A percentile compares a stretch with the other conserved stretches of the same genome.
These are phyloP conservation scores for Dendrobium officinale DNA, from an alignment of 106 monocot species.

Conservation along the genomic window DNA sequence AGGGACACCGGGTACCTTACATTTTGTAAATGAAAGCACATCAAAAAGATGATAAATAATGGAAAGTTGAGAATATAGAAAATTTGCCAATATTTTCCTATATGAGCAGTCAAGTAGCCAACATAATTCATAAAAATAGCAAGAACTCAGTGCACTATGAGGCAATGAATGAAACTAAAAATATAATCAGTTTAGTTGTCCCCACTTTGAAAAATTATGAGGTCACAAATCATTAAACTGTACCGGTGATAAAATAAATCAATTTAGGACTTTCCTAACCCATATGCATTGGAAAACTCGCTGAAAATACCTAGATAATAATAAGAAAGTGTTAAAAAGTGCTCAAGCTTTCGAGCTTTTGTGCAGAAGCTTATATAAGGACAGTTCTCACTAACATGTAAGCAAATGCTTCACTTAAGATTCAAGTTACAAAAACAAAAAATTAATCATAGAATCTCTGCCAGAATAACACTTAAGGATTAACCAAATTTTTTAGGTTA, in stretches of 20 bases:
- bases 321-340: not conserved
- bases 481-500: not conserved
- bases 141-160: not conserved
- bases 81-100: not conserved
- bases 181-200: not conserved
- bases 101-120: not conserved
- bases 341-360: not conserved
- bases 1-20: slow-evolving; percentile 75
- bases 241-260: not conserved
- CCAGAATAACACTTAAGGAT: not conserved
- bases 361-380: too few relatives aligned
- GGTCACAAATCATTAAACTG: not conserved
- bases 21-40: slow-evolving; percentile 5
- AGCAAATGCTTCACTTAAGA: not conserved
- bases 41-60: not conserved
- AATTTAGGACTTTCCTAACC: not conserved
- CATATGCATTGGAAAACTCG: not conserved
- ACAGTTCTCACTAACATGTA: not conserved
- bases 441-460: not conserved
- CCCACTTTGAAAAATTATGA: not conserved
- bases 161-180: not conserved
- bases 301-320: not conserved
- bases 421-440: not conserved
- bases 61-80: not conserved
- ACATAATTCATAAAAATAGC: not conserved